Percentiles rank a stretch among this genome's conserved stretches.
Evolutionary conservation across 805 yeast species (phyloP).

Genomic region (Suhomyces faveliae): DNA sequence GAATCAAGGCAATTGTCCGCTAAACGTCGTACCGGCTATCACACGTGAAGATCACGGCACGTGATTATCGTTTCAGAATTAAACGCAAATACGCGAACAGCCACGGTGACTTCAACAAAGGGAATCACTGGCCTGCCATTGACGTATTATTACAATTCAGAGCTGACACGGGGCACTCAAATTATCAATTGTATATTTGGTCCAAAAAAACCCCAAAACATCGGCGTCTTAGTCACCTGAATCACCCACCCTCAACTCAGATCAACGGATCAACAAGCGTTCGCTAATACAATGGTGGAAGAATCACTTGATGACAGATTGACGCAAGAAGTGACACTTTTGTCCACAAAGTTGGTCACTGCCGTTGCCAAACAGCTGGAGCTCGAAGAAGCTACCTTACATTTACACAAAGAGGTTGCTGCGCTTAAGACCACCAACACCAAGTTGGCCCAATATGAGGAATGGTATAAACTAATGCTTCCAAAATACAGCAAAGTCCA

Average conservation of each 20-base stretch:
- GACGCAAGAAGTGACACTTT: constrained; percentile 52
- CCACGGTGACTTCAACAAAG: neutral
- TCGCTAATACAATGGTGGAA: constrained; percentile 4
- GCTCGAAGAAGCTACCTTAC: constrained; percentile 49
- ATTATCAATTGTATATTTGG: neutral
- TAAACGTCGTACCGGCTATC: neutral
- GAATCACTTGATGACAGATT: constrained; percentile 36
- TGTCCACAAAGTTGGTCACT: constrained; percentile 60
- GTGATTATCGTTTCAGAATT: neutral
- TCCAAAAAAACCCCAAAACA: neutral
- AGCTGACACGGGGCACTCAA: neutral
- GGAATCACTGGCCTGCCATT: neutral
- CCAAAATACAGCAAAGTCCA: constrained; percentile 31
- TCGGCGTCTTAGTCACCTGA: neutral
- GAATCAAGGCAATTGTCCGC: neutral
- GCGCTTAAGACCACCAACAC: constrained; percentile 23
- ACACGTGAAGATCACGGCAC: neutral
- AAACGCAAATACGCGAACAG: constrained; percentile 1
- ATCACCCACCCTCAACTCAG: neutral
- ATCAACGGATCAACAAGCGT: neutral
- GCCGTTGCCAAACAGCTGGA: constrained; percentile 57
- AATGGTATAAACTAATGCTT: constrained; percentile 26
- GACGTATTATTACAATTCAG: neutral
- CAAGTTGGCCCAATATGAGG: constrained; percentile 18
- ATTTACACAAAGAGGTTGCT: constrained; percentile 37